phyloP scores from a whole-genome alignment of 2,329 filamentous ascomycete genomes.

The Dothistroma pini region DNA sequence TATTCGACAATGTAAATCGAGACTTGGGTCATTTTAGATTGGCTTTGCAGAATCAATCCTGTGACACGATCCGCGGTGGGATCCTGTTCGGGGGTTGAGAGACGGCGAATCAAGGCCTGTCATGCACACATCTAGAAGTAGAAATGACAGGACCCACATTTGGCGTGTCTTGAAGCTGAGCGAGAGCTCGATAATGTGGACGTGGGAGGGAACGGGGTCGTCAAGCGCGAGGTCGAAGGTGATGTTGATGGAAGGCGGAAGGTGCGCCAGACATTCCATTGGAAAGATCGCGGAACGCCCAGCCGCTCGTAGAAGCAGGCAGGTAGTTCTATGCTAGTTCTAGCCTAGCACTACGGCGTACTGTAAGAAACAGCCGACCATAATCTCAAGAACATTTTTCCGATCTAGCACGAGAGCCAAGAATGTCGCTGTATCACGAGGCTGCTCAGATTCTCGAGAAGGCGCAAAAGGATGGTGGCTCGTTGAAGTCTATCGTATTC shows the following conservation, averaged over 20 bases:
- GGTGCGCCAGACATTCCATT: background rate
- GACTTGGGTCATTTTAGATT: background rate
- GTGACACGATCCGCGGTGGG: too few species aligned
- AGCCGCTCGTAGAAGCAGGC: too few species aligned
- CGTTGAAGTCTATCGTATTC: conserved; percentile 83
- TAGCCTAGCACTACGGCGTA: background rate
- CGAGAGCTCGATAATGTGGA: too few species aligned
- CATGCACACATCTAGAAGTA: background rate
- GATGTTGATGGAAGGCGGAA: background rate
- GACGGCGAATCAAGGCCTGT: background rate
- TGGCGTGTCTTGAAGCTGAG: background rate
- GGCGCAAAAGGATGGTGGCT: conserved; percentile 66
- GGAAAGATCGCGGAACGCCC: too few species aligned
- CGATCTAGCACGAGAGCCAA: background rate
- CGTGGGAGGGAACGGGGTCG: too few species aligned
- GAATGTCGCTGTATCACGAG: conserved; percentile 95
- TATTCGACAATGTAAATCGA: background rate
- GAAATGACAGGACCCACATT: background rate
- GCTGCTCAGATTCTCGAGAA: conserved; percentile 70
- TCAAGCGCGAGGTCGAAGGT: background rate
- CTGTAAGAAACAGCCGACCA: background rate
- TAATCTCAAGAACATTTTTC: background rate
- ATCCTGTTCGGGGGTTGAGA: background rate
- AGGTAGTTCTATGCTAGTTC: too few species aligned
- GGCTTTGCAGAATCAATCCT: too few species aligned